These are phyloP conservation scores for Ilyonectria sp. DNA, from an alignment of 2,329 filamentous ascomycete species.

Conservation along the genomic window DNA sequence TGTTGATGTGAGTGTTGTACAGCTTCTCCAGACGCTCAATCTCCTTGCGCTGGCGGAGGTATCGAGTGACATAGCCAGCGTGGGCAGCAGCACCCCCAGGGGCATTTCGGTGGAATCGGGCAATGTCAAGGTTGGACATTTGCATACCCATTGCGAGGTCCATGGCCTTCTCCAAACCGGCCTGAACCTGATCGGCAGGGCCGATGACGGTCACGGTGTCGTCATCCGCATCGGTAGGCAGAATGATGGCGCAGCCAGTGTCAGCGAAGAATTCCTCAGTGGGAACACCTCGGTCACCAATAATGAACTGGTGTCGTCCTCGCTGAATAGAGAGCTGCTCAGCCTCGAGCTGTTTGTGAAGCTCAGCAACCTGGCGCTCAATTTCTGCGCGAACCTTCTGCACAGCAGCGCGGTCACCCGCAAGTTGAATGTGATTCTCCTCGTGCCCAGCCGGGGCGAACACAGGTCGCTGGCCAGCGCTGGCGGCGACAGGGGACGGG, in stretches of 20 bases:
- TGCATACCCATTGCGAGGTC: conserved; percentile 91
- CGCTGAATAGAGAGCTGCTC: conserved; percentile 87
- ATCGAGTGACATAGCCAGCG: conserved; percentile 88
- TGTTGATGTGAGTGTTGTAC: conserved; percentile 90
- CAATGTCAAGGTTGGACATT: conserved; percentile 86
- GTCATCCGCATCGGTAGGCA: conserved; percentile 84
- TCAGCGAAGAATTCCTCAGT: conserved; percentile 90
- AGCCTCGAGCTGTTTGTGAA: conserved; percentile 82
- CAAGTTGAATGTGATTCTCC: conserved; percentile 86
- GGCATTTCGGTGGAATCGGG: conserved; percentile 82
- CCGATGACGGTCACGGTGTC: conserved; percentile 90
- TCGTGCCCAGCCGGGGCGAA: conserved; percentile 79
- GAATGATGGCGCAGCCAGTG: conserved; percentile 90
- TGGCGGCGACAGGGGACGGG: conserved; percentile 75
- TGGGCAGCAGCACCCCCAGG: conserved; percentile 82
- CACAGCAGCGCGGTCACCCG: conserved; percentile 87
- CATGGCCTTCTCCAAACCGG: conserved; percentile 86
- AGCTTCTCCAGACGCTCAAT: conserved; percentile 85
- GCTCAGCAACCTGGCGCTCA: conserved; percentile 82
- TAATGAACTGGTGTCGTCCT: conserved; percentile 94
- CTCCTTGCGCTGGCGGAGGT: conserved; percentile 85
- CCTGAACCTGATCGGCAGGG: conserved; percentile 79
- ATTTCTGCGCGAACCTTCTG: conserved; percentile 85
- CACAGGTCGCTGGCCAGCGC: conserved; percentile 74
- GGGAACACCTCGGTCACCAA: conserved; percentile 85